Base-by-base conservation (phyloP, 176 grass and related monocot genomes). In the Areca catechu region DNA sequence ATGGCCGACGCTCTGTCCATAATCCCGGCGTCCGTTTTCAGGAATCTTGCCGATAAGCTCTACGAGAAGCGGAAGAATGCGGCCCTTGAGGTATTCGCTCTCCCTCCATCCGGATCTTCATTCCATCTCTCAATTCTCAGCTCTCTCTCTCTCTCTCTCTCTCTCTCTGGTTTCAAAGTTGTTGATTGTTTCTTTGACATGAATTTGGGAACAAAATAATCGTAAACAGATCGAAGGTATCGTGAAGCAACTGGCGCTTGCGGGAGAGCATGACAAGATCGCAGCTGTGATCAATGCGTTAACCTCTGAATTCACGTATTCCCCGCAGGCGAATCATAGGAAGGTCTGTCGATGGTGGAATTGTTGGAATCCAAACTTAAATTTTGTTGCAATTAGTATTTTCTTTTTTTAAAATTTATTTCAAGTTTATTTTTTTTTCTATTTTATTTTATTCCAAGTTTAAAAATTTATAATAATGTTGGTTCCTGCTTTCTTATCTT, bases 11-110 rank as follows among this genome's bases (percentile, higher is more conserved):
- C 81, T 69, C 74, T 85, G 29, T 72, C 84, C 48, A 71, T 92
- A 68, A 85, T 98, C 20, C 88, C 93, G 19, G 61, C 83, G 65
- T 72, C 78, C 52, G 93, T 98, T 64, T 61, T 83, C 57, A 79
- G 93, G 68, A 98, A 98, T 69, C 93, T 98, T 58, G 74, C 84
- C n/a, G 93, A 98, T 75, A 98, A 98, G 81, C 87, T 98, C 56
- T 98, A 98, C 55, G 93, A 98, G 76, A 98, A 98, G 79, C 84
- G 88, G 54, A 98, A 98, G 74, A 98, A 93, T 83, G 94, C 94
- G 5, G 94, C 94, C 58, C 88, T 98, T 15, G 93, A 98, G 93
- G 93, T 98, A 76, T 65, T 81, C 30, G 62, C 57, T 30, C 61
- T 75, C 28, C 49, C 37, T 68, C 77, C 34, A 20, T 66, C n/a